Base-by-base conservation (phyloP, 371 early-diverging fungal genomes). In the Blyttiomyces sp. region DNA sequence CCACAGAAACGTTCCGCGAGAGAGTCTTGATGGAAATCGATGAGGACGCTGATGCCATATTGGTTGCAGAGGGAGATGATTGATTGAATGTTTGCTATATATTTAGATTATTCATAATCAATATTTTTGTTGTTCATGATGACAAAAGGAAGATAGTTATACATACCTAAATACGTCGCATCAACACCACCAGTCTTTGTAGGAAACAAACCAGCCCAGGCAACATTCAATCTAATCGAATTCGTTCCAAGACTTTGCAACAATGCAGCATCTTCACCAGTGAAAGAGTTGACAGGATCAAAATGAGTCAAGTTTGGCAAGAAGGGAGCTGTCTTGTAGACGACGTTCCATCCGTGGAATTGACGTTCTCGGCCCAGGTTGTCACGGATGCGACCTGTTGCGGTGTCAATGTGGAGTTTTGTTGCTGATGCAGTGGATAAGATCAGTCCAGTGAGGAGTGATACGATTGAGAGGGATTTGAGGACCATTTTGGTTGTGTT, bases 51-150 rank as follows among this genome's bases (percentile, higher is more conserved):
- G 26, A 61, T 61, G 26, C 55, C 54, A 32, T 75, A 72, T 26
- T 78, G 70, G 24, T 73, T 72, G 6, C 80, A 71, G 43, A 66
- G 51, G 52, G 73, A 56, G 23, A 81, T 74, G 48, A 81, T 77
- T 2, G 55, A 50, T 11, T 70, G 54, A 50, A 80, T 76, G 19
- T 68, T 39, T 39, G 39, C n/a, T 39, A 39, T 39, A 39, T n/a
- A 39, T 13, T 13, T 39, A n/a, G 11, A 13, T 11, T 39, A n/a
- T 39, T 39, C n/a, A 13, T 39, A 13, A 13, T 39, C n/a, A 13
- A 13, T 39, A n/a, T 39, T 39, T 39, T 39, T 39, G 11, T 39
- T 39, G 11, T 39, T 39, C n/a, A n/a, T 39, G 39, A 39, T 11
- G n/a, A 39, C 39, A 11, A 39, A 39, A n/a, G 39, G 13, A n/a